Evolutionary conservation across 108 stramenopile genomes (phyloP).

Genomic region (Skeletonema menzelii): DNA sequence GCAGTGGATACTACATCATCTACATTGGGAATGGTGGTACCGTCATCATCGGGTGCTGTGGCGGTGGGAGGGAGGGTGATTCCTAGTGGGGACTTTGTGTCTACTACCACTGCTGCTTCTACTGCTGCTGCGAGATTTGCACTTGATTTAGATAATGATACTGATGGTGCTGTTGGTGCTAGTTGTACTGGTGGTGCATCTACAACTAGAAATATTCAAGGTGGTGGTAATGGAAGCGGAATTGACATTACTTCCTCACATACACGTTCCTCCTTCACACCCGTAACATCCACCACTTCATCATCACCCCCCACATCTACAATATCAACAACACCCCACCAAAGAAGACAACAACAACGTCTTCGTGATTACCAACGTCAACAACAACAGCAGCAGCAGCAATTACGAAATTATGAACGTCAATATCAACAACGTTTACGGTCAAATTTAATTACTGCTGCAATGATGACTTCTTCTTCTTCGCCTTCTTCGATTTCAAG

Average conservation of each 20-base stretch:
- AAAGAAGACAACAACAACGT: background rate
- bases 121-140: no score
- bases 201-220: background rate
- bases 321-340: background rate
- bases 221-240: background rate
- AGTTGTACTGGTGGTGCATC: no score
- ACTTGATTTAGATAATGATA: no score
- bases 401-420: background rate
- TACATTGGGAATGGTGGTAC: background rate
- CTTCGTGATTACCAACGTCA: background rate
- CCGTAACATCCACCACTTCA: background rate
- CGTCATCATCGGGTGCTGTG: no score
- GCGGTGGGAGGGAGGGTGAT: background rate
- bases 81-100: no score
- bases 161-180: background rate
- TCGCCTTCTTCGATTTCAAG: background rate
- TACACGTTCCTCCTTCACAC: background rate
- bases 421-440: background rate
- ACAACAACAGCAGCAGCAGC: background rate
- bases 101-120: no score
- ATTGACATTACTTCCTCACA: background rate
- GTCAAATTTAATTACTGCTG: background rate
- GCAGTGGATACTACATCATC: background rate
- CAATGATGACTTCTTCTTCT: no score
- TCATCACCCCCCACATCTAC: background rate